Conservation (phyloP, 768 basidiomycete species). For the Collybia sordida region DNA sequence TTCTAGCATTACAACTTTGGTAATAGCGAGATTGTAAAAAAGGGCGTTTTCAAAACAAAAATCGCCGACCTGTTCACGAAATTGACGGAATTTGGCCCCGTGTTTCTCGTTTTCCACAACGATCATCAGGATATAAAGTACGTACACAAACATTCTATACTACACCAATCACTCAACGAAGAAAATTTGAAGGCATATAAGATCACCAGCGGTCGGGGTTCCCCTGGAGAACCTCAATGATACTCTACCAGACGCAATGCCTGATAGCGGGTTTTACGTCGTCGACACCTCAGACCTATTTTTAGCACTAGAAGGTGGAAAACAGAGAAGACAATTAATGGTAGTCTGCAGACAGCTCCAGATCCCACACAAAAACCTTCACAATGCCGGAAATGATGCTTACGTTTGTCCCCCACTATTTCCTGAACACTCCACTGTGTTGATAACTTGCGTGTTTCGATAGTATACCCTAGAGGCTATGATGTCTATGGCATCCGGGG, state of each 20-base stretch:
- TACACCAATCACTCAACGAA: not conserved
- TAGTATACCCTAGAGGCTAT: conserved; percentile 73
- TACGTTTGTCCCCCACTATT: conserved; percentile 48
- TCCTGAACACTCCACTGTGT: not conserved
- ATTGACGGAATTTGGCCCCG: conserved; percentile 47
- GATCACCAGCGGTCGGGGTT: conserved; percentile 47
- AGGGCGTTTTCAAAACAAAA: conserved; percentile 47
- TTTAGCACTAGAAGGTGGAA: conserved; percentile 67
- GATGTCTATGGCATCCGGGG: conserved; percentile 72
- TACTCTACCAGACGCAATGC: conserved; percentile 55
- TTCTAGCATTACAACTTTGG: conserved; percentile 69
- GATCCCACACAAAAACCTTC: conserved; percentile 53
- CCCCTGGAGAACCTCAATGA: conserved; percentile 50
- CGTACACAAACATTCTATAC: conserved; percentile 6
- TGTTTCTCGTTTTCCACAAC: conserved; percentile 85
- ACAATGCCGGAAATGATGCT: conserved; percentile 90
- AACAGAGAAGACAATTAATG: conserved; percentile 55
- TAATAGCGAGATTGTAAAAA: conserved; percentile 51
- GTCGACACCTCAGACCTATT: conserved; percentile 79
- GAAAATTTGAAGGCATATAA: conserved; percentile 55
- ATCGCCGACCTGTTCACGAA: conserved; percentile 46
- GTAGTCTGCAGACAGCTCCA: conserved; percentile 64
- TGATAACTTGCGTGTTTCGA: conserved; percentile 4
- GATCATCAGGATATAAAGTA: conserved; percentile 76
- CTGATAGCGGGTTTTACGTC: conserved; percentile 56